A percentile compares a stretch with the other conserved stretches of the same genome.
Evolutionary conservation across 2,329 filamentous ascomycete species (phyloP).

Genomic region (Aspergillus pseudoglaucus): DNA sequence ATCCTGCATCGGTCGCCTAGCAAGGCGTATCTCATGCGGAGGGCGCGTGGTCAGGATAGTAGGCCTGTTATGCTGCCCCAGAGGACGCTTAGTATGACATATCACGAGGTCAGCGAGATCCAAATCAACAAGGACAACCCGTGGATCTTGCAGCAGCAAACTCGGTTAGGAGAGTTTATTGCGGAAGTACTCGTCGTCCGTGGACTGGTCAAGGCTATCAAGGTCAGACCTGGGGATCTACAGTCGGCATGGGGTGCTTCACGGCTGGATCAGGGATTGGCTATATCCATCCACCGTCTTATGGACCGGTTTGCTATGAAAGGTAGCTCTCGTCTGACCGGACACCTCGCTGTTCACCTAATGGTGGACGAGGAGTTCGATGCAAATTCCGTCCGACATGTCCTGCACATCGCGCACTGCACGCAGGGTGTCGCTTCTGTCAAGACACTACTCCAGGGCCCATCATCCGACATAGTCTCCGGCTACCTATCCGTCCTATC

Average conservation of each 20-base stretch:
- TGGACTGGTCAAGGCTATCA: constrained; percentile 59
- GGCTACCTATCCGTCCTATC: constrained; percentile 23
- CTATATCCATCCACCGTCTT: constrained; percentile 57
- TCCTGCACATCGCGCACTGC: constrained; percentile 28
- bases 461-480: constrained; percentile 14
- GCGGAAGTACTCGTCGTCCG: constrained; percentile 64
- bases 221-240: constrained; percentile 59
- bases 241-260: constrained; percentile 60
- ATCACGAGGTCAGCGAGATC: constrained; percentile 49
- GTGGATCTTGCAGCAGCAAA: constrained; percentile 65
- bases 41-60: constrained; percentile 46
- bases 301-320: constrained; percentile 53
- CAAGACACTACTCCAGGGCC: constrained; percentile 25
- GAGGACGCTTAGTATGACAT: constrained; percentile 47
- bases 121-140: constrained; percentile 49
- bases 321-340: constrained; percentile 51
- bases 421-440: constrained; percentile 21
- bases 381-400: constrained; percentile 25
- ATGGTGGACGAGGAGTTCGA: constrained; percentile 48
- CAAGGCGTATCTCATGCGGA: constrained; percentile 59
- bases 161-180: constrained; percentile 61
- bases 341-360: constrained; percentile 68
- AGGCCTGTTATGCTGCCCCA: constrained; percentile 54
- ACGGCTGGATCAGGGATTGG: constrained; percentile 48
- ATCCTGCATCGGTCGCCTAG: constrained; percentile 44